Evolutionary conservation across 2,329 filamentous ascomycete genomes (phyloP).

Genomic region (Colletotrichum navitas): DNA sequence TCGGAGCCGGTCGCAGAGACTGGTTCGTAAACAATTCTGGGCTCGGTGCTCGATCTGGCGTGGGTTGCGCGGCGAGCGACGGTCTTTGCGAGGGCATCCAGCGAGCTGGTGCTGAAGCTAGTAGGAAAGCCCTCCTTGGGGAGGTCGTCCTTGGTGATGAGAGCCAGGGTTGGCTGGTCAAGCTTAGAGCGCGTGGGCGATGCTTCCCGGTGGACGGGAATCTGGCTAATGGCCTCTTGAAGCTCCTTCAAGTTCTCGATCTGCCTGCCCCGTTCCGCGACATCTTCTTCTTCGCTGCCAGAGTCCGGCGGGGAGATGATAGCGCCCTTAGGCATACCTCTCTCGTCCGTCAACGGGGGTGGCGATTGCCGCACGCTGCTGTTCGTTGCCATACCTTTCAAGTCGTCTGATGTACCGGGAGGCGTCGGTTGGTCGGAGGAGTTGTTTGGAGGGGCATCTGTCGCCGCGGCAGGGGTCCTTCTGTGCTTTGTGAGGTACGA

Average conservation of each 20-base stretch:
- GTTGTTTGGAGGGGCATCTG: conserved; percentile 46
- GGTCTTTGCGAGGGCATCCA: conserved; percentile 57
- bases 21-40: conserved; percentile 62
- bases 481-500: conserved; percentile 76
- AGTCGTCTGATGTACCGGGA: conserved; percentile 63
- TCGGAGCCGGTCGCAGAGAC: conserved; percentile 66
- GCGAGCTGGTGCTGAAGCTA: conserved; percentile 61
- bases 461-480: conserved; percentile 64
- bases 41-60: conserved; percentile 68
- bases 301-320: conserved; percentile 95
- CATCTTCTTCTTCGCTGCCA: conserved; percentile 81
- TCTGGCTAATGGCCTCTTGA: conserved; percentile 84
- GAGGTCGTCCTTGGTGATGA: conserved; percentile 46
- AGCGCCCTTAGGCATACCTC: conserved; percentile 83
- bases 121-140: conserved; percentile 56
- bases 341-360: conserved; percentile 79
- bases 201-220: conserved; percentile 73
- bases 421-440: conserved; percentile 58
- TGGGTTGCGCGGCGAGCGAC: conserved; percentile 60
- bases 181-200: conserved; percentile 61
- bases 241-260: conserved; percentile 74
- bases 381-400: conserved; percentile 62
- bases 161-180: conserved; percentile 44
- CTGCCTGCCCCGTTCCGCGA: conserved; percentile 60
- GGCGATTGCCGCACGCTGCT: conserved; percentile 84